Evolutionary conservation across 768 basidiomycete species (phyloP).

Genomic region (Leucosporidium creatinivorum): DNA sequence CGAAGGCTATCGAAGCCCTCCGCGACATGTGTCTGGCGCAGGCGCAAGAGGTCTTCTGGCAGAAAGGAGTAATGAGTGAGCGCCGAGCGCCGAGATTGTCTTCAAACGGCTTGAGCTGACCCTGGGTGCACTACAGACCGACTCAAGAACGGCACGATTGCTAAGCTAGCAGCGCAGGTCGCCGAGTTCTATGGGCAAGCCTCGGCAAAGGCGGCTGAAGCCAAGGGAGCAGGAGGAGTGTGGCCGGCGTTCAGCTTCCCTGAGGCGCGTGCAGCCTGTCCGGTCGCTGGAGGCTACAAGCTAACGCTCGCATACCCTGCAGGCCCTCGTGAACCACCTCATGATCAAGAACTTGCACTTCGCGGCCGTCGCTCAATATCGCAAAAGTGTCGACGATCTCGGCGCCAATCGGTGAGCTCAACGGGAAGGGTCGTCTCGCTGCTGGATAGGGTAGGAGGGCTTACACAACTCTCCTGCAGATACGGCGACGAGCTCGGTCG

Average conservation of each 20-base stretch:
- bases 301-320: not conserved
- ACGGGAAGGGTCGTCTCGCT: no score
- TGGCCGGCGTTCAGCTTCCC: slow-evolving; percentile 35
- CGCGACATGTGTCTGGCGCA: slow-evolving; percentile 80
- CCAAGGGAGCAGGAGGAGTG: slow-evolving; percentile 8
- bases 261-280: slow-evolving; percentile 33
- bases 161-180: slow-evolving; percentile 69
- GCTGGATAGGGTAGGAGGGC: no score
- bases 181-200: slow-evolving; percentile 60
- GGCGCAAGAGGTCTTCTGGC: slow-evolving; percentile 96
- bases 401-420: slow-evolving; percentile 49
- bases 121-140: slow-evolving; percentile 45
- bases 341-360: slow-evolving; percentile 81
- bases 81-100: not conserved
- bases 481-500: slow-evolving; percentile 84
- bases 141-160: slow-evolving; percentile 73
- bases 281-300: not conserved
- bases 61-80: slow-evolving; percentile 73
- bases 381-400: slow-evolving; percentile 81
- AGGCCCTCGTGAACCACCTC: slow-evolving; percentile 59
- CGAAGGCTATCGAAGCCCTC: slow-evolving; percentile 55
- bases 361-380: slow-evolving; percentile 74
- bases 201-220: slow-evolving; percentile 20
- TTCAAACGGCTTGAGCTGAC: not conserved
- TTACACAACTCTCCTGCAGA: slow-evolving; percentile 46